Percentiles rank a stretch among this genome's conserved stretches.
Evolutionary conservation across 2,329 filamentous ascomycete species (phyloP).

Genomic region (Zopfia rhizophila): DNA sequence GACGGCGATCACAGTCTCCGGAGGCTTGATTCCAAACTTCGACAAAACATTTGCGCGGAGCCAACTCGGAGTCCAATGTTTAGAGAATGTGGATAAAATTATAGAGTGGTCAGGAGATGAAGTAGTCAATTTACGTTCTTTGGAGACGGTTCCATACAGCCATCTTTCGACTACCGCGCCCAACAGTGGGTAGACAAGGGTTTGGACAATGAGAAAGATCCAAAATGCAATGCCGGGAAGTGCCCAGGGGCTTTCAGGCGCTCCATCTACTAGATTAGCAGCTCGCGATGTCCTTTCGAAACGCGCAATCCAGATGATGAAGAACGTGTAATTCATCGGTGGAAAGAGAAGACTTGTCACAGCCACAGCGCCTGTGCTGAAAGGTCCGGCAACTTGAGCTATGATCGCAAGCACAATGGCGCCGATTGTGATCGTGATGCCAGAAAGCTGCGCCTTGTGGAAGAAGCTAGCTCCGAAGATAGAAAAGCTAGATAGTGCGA

Average conservation of each 20-base stretch:
- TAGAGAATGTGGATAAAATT: constrained; percentile 77
- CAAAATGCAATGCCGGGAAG: constrained; percentile 80
- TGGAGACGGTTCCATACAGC: constrained; percentile 78
- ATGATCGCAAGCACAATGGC: constrained; percentile 82
- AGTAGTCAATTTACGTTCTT: constrained; percentile 56
- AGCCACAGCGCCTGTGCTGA: constrained; percentile 71
- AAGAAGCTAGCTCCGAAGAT: constrained; percentile 86
- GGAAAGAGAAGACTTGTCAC: constrained; percentile 81
- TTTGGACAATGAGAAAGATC: constrained; percentile 81
- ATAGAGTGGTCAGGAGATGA: constrained; percentile 66
- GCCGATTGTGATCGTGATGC: constrained; percentile 79
- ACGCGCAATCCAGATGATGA: constrained; percentile 79
- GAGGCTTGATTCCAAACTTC: constrained; percentile 58
- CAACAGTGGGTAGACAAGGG: constrained; percentile 78
- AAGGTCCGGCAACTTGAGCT: constrained; percentile 76
- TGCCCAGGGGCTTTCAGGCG: constrained; percentile 69
- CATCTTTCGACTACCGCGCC: constrained; percentile 78
- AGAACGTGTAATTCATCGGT: constrained; percentile 88
- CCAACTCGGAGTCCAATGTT: constrained; percentile 76
- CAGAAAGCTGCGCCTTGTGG: constrained; percentile 86
- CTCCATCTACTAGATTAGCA: constrained; percentile 69
- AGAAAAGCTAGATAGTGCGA: constrained; percentile 81
- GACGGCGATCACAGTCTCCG: constrained; percentile 81
- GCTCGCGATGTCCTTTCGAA: constrained; percentile 73
- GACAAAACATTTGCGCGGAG: constrained; percentile 62